Evolutionary conservation across 225 moss, liverwort and hornwort genomes (phyloP), one percentile per base, ranked within the genome.

Genomic region (Physcomitrium patens): DNA sequence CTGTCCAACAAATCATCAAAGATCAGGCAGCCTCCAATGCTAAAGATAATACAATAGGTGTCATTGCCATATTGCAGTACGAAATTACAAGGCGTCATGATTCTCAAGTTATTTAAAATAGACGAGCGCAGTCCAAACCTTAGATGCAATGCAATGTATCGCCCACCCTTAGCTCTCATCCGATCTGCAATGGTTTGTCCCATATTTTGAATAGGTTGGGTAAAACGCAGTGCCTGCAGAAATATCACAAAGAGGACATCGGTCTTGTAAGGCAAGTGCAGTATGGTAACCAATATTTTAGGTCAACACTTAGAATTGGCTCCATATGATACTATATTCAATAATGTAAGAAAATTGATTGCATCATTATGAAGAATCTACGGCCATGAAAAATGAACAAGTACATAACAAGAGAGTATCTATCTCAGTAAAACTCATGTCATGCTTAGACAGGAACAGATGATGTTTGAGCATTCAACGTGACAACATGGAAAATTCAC

Each of bases 61-160:
- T 3, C 12, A 49, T 12, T 3, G 15, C 49, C 2, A 49, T 28
- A 9, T 1, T 27, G 31, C 31, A 61, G 10, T 8, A 73, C 12
- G 28, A 44, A 12, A 9, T 54, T 24, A 15, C 65, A 54, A 55
- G 43, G 24, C 3, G 16, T 55, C 17, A 1, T 16, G 9, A 37
- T 12, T 8, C 20, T 47, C 1, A 1, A 9, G 9, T 14, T 15
- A 62, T 61, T 84, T 65, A 16, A 77, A 65, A 28, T 28, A 52
- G 60, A 49, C 50, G 60, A 57, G 42, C 54, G 16, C 2, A 67
- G 73, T 45, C n/a, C 77, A 54, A 64, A 99, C 95, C 99, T 93
- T 45, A 99, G 76, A 81, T 99, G 99, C 83, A 99, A 75, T 37
- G 99, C 99, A 73, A 99, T 99, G 73, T 95, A 99, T 41, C 86